phyloP scores from a whole-genome alignment of 371 early-diverging fungal species.

The Fennellomyces sp. region DNA sequence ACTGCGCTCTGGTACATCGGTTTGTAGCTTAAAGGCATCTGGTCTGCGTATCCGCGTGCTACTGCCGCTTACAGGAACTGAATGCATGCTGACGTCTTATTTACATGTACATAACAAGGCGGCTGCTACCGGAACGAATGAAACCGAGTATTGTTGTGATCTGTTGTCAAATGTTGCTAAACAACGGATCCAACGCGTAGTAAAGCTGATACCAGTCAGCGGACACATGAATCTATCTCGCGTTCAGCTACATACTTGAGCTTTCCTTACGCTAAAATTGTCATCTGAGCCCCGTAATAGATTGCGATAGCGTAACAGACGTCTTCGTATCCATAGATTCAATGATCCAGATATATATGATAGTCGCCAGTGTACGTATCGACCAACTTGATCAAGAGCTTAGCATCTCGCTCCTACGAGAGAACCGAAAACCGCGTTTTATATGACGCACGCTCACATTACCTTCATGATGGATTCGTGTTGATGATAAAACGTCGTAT shows the following conservation, averaged over 20 bases:
- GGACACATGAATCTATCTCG: constrained; percentile 34
- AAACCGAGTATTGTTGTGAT: constrained; percentile 14
- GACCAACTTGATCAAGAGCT: constrained; percentile 28
- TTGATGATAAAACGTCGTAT: constrained; percentile 42
- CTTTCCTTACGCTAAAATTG: not conserved
- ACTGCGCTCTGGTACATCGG: constrained; percentile 12
- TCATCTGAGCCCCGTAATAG: constrained; percentile 29
- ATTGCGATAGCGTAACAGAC: constrained; percentile 36
- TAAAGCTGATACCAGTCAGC: constrained; percentile 33
- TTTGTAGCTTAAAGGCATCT: not conserved
- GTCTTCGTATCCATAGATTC: constrained; percentile 52
- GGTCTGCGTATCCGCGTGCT: not conserved
- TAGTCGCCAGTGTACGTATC: constrained; percentile 21
- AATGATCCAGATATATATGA: constrained; percentile 45
- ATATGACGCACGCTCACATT: not conserved
- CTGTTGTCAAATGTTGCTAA: constrained; percentile 15
- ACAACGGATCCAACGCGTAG: constrained; percentile 18
- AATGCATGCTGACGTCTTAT: constrained; percentile 9
- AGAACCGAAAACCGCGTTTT: too few relatives aligned
- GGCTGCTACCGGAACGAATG: constrained; percentile 24
- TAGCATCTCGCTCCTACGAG: constrained; percentile 25
- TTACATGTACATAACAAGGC: not conserved
- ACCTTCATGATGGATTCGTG: constrained; percentile 33
- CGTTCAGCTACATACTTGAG: not conserved
- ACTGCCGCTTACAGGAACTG: not conserved